Evolutionary conservation across 2,329 filamentous ascomycete genomes (phyloP), one percentile per base, ranked within the genome.

Genomic region (Fusarium euwallaceae): DNA sequence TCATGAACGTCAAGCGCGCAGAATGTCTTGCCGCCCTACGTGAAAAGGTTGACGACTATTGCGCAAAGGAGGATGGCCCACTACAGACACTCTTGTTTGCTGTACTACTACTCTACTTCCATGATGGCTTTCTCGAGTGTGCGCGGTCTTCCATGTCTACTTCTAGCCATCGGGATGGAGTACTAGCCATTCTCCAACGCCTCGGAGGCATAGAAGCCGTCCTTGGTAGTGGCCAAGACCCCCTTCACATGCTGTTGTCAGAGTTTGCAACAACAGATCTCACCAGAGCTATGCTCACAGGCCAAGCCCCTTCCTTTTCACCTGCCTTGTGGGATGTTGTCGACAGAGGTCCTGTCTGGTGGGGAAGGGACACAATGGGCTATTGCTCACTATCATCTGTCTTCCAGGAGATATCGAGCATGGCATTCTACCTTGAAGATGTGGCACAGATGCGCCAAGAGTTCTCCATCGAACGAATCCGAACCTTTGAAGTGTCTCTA

Each of bases 181-280:
- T 83, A 0, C 62, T 81, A 39, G 83, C 83, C 4, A 84, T 84
- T 4, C 69, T 84, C 6, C 76, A 78, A 22, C 78, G 78, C 22
- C 73, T 82, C 1, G 81, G 81, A 0, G 81, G 80, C 12, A 76
- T 82, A 60, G 69, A 76, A 0, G 14, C 66, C 0, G 79, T 80
- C 1, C 24, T 82, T 3, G 67, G 51, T 2, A 76, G 67, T 4
- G 76, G 79, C 1, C 79, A 78, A 4, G 79, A 81, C 22, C 76
- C 81, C 1, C 69, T 82, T 4, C 80, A 84, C 12, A 78, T 86
- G 73, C 82, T 86, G 55, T 66, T 86, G 8, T 85, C 85, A 0
- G 84, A 85, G 58, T 86, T 86, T 55, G 81, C 81, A 3, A 85
- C 85, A 0, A 82, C 84, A 64, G 85, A 86, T 65, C 78, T 86